phyloP scores from a whole-genome alignment of 306 rosid species.

The Styphnolobium japonicum region DNA sequence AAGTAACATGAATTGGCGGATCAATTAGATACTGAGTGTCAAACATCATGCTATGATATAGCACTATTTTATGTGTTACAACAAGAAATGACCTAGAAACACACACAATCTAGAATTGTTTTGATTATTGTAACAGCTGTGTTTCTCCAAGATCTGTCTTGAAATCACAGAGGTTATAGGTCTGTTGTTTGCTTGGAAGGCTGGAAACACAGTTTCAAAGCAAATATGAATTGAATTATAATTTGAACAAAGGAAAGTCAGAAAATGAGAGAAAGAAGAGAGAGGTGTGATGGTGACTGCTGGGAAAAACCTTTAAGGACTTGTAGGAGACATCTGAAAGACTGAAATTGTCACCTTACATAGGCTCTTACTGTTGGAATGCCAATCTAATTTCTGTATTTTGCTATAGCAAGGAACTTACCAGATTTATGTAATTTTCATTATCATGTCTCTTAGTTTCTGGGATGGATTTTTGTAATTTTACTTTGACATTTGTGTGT shows the following conservation, averaged over 20 bases:
- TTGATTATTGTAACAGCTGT: not conserved
- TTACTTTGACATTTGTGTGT: not conserved
- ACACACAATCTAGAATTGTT: not conserved
- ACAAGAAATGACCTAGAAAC: not conserved
- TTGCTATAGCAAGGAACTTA: not conserved
- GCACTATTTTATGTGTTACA: not conserved
- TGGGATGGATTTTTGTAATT: not conserved
- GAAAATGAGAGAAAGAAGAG: not conserved
- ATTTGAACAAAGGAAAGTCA: not conserved
- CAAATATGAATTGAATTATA: not conserved
- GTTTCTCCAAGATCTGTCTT: not conserved
- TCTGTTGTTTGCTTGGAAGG: not conserved
- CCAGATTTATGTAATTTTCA: not conserved
- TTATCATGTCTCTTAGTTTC: constrained; percentile 9
- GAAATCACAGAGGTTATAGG: not conserved
- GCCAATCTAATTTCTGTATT: not conserved
- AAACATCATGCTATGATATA: not conserved
- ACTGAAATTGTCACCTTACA: not conserved
- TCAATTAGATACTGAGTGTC: not conserved
- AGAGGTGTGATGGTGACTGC: not conserved
- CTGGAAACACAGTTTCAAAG: not conserved
- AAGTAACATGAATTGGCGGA: not conserved
- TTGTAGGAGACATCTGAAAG: not conserved
- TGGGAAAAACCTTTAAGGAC: not conserved
- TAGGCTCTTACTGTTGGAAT: not conserved